Evolutionary conservation across 352 stramenopile species (phyloP).

Genomic region (Phytophthora melonis): DNA sequence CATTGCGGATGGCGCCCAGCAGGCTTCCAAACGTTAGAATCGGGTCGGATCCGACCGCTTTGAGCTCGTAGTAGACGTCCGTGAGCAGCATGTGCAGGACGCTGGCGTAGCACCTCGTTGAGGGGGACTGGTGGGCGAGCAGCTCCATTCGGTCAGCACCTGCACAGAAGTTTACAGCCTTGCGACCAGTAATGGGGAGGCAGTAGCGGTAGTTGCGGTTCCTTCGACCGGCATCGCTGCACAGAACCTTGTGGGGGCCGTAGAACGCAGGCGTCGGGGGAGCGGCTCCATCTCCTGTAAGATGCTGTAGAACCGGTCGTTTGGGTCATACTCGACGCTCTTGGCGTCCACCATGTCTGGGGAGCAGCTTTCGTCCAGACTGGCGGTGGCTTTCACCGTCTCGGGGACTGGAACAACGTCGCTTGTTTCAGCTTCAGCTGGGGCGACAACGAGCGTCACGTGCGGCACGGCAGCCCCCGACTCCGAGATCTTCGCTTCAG

Average conservation of each 20-base stretch:
- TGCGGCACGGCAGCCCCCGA: conserved; percentile 20
- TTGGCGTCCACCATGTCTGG: neutral
- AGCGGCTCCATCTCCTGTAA: neutral
- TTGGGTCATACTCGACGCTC: neutral
- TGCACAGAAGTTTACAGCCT: conserved; percentile 43
- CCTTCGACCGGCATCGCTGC: neutral
- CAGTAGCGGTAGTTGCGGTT: conserved; percentile 28
- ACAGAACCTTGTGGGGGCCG: conserved; percentile 11
- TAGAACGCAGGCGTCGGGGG: conserved; percentile 15
- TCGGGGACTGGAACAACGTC: neutral
- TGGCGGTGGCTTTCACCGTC: neutral
- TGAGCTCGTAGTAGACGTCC: conserved; percentile 52
- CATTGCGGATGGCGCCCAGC: conserved; percentile 48
- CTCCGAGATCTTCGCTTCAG: conserved; percentile 6
- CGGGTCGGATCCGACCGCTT: conserved; percentile 20
- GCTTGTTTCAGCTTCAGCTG: neutral
- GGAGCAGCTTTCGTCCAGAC: conserved; percentile 5
- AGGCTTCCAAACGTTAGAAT: conserved; percentile 48
- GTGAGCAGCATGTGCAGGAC: conserved; percentile 57
- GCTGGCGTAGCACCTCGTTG: conserved; percentile 46
- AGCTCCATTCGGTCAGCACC: conserved; percentile 49
- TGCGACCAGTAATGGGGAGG: conserved; percentile 48
- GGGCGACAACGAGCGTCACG: conserved; percentile 27
- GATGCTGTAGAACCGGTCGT: neutral
- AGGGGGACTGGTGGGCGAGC: conserved; percentile 16